Base-by-base conservation (phyloP, 1,139 yeast genomes). In the Magnusiomyces sp. region DNA sequence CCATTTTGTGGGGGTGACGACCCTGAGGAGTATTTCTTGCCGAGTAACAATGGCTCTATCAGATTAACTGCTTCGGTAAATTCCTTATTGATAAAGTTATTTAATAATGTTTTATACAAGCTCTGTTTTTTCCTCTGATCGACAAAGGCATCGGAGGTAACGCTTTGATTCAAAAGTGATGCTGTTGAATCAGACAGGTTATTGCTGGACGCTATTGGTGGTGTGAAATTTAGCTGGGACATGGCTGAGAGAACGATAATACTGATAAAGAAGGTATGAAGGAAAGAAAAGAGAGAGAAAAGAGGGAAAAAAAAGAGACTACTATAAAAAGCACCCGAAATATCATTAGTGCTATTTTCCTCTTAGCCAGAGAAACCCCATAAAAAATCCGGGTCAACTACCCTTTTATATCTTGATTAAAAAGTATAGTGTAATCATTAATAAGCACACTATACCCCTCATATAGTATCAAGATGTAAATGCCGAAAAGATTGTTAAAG, bases 81-180 rank as follows among this genome's bases (percentile, higher is more conserved):
- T 44, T 48, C 50, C 27, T 48, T 46, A 29, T 51, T 51, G 40
- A 51, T 43, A 43, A 51, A 51, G 10, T 49, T 38, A 23, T 46
- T 37, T 13, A 51, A 39, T n/a, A 51, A 51, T 2, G 49, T 32
- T 39, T 45, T 45, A 40, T 50, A 23, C 29, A 23, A 23, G 7
- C 29, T 23, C 29, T 23, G 29, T 23, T 23, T 23, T 23, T 23
- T 23, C 7, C 29, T 23, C 29, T 23, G 29, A 23, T 23, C 29
- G 6, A 23, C 29, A 23, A 23, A 50, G 11, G 43, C 34, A 16
- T 40, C 36, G 5, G 27, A 32, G 34, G 33, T 16, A 31, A 19
- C 13, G 14, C 34, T n/a, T 34, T 13, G 16, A 9, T 14, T 34
- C 16, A 14, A 9, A 10, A 13, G 4, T 10, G 37, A 34, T 13